Evolutionary conservation across 768 basidiomycete species (phyloP).

Genomic region (Mycena galopus): DNA sequence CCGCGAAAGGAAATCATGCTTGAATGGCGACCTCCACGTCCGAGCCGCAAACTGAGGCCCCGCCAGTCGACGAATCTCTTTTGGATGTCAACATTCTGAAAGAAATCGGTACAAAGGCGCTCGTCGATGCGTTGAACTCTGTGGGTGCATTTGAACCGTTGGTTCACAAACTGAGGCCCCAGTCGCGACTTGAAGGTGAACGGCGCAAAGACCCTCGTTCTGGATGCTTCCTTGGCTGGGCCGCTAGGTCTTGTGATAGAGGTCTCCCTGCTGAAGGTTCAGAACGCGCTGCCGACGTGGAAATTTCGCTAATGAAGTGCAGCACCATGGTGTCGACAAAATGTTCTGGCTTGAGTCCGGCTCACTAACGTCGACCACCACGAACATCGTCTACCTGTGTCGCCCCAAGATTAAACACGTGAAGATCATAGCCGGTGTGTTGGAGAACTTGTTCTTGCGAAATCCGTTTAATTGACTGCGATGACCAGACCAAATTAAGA

Average conservation of each 20-base stretch:
- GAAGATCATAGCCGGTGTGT: constrained; percentile 91
- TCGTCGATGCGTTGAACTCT: constrained; percentile 89
- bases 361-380: constrained; percentile 82
- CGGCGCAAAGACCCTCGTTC: constrained; percentile 96
- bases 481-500: constrained; percentile 89
- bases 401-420: constrained; percentile 88
- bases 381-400: constrained; percentile 94
- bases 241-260: constrained; percentile 97
- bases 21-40: constrained; percentile 45
- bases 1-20: not conserved
- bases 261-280: constrained; percentile 90
- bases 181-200: constrained; percentile 79
- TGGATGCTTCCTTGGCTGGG: constrained; percentile 89
- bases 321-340: constrained; percentile 99
- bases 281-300: not conserved
- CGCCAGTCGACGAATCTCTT: constrained; percentile 51
- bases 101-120: constrained; percentile 83
- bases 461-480: constrained; percentile 40
- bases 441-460: constrained; percentile 14
- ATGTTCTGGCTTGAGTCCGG: constrained; percentile 99
- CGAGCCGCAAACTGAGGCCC: constrained; percentile 50
- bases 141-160: constrained; percentile 52
- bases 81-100: constrained; percentile 77
- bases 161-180: constrained; percentile 10
- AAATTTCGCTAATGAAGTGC: constrained; percentile 11